Percentiles rank a stretch among this genome's conserved stretches.
Evolutionary conservation across 2,329 filamentous ascomycete species (phyloP).

Genomic region (Diplocarpon rosae): DNA sequence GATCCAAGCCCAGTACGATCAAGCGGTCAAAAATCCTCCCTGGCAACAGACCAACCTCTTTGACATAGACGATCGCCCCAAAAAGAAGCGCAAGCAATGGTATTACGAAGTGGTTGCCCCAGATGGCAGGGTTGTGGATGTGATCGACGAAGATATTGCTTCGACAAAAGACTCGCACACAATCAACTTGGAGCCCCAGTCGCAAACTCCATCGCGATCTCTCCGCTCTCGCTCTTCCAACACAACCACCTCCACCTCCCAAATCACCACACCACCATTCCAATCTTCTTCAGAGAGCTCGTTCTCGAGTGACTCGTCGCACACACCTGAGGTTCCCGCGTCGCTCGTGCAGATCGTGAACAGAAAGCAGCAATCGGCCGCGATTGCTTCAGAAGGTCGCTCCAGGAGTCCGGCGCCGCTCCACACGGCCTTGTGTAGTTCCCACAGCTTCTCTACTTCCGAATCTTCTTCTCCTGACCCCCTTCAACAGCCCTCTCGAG

Average conservation of each 20-base stretch:
- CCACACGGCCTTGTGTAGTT: no score
- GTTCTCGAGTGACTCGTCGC: slow-evolving; percentile 8
- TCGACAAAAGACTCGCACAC: slow-evolving; percentile 1
- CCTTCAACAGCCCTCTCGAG: neutral
- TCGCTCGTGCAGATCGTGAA: neutral
- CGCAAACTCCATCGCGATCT: slow-evolving; percentile 7
- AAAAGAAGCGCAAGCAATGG: slow-evolving; percentile 25
- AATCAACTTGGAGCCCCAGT: neutral
- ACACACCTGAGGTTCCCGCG: slow-evolving; percentile 4
- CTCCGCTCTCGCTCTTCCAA: slow-evolving; percentile 7
- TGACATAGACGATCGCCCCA: slow-evolving; percentile 27
- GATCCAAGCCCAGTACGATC: slow-evolving; percentile 57
- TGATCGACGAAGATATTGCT: slow-evolving; percentile 17
- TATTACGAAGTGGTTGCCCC: slow-evolving; percentile 25
- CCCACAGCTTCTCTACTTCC: neutral
- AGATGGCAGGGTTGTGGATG: slow-evolving; percentile 21
- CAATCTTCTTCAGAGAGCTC: slow-evolving; percentile 9
- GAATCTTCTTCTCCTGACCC: neutral
- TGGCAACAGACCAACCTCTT: slow-evolving; percentile 23
- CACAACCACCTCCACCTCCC: slow-evolving; percentile 5
- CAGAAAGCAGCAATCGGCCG: neutral
- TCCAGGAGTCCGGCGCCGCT: neutral
- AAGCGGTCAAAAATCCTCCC: slow-evolving; percentile 32
- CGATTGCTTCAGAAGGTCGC: neutral
- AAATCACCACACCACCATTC: slow-evolving; percentile 6